These are phyloP conservation scores for Plasmodiophora brassicae DNA, from an alignment of 208 protist species.

Conservation along the genomic window DNA sequence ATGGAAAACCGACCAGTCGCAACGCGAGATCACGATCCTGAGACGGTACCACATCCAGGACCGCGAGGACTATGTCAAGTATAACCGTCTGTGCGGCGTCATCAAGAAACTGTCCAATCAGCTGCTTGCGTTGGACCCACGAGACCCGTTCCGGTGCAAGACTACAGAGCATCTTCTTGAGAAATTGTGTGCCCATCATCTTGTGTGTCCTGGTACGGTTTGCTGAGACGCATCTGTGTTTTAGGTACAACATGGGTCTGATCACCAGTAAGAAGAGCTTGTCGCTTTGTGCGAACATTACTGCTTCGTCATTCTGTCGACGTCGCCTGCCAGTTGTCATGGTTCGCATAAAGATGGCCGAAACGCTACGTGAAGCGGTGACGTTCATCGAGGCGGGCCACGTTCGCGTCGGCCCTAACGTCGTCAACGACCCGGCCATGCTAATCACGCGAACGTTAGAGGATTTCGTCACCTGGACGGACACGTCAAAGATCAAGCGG, in stretches of 20 bases:
- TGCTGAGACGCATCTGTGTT: neutral
- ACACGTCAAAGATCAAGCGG: slow-evolving; percentile 68
- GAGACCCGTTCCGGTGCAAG: slow-evolving; percentile 61
- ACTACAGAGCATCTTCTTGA: slow-evolving; percentile 60
- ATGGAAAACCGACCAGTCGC: slow-evolving; percentile 63
- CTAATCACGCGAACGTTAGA: slow-evolving; percentile 70
- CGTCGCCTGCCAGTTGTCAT: slow-evolving; percentile 65
- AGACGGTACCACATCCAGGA: slow-evolving; percentile 48
- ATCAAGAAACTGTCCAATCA: slow-evolving; percentile 51
- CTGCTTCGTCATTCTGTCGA: slow-evolving; percentile 53
- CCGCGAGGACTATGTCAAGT: slow-evolving; percentile 52
- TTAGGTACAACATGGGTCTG: slow-evolving; percentile 41
- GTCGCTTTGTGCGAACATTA: slow-evolving; percentile 39
- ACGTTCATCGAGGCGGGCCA: slow-evolving; percentile 64
- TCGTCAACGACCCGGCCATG: slow-evolving; percentile 70
- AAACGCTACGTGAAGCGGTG: slow-evolving; percentile 64
- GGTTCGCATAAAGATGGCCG: slow-evolving; percentile 62
- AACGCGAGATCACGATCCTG: slow-evolving; percentile 53
- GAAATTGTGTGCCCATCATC: slow-evolving; percentile 69
- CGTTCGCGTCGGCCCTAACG: slow-evolving; percentile 70
- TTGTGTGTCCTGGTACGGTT: slow-evolving; percentile 54
- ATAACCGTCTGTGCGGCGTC: slow-evolving; percentile 60
- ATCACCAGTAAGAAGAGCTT: slow-evolving; percentile 41
- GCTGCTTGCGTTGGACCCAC: slow-evolving; percentile 50
- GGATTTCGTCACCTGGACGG: slow-evolving; percentile 75